Percentiles rank a stretch among this genome's conserved stretches.
These are phyloP conservation scores for Clavulina sp. DNA, from an alignment of 768 basidiomycete species.

Conservation along the genomic window DNA sequence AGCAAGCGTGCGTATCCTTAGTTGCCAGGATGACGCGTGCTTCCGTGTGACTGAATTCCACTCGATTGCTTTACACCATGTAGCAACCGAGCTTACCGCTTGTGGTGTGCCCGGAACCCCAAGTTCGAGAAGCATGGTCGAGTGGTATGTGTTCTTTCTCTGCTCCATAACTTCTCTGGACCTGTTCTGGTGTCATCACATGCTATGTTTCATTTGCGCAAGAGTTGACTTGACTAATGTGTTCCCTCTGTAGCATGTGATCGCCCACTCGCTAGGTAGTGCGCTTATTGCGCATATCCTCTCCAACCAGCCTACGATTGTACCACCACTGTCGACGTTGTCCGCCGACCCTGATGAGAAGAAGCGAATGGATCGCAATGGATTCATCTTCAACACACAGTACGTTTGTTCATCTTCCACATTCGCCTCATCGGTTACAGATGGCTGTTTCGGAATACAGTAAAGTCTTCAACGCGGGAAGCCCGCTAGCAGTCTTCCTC, in stretches of 20 bases:
- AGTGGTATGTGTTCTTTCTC: conserved; percentile 14
- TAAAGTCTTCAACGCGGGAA: conserved; percentile 24
- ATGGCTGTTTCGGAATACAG: conserved; percentile 2
- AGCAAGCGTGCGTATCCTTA: conserved; percentile 16
- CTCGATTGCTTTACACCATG: conserved; percentile 1
- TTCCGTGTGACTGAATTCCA: neutral
- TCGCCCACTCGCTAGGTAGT: conserved; percentile 27
- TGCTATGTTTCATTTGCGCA: neutral
- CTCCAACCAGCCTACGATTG: conserved; percentile 25
- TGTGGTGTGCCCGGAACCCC: conserved; percentile 28
- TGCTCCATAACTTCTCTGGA: too few species aligned
- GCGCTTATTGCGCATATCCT: conserved; percentile 26
- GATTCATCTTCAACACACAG: conserved; percentile 21
- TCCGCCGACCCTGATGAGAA: conserved; percentile 18
- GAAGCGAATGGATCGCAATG: conserved; percentile 16
- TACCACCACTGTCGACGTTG: conserved; percentile 20
- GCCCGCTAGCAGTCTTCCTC: conserved; percentile 27
- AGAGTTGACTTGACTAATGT: neutral
- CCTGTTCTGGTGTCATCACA: too few species aligned
- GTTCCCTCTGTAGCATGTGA: conserved; percentile 18
- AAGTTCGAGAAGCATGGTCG: conserved; percentile 22
- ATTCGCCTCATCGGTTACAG: neutral
- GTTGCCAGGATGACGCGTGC: neutral
- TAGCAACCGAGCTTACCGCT: conserved; percentile 23
- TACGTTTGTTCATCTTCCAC: neutral